Evolutionary conservation across 1,284 basidiomycete species (phyloP).

Genomic region (Meira nashicola): DNA sequence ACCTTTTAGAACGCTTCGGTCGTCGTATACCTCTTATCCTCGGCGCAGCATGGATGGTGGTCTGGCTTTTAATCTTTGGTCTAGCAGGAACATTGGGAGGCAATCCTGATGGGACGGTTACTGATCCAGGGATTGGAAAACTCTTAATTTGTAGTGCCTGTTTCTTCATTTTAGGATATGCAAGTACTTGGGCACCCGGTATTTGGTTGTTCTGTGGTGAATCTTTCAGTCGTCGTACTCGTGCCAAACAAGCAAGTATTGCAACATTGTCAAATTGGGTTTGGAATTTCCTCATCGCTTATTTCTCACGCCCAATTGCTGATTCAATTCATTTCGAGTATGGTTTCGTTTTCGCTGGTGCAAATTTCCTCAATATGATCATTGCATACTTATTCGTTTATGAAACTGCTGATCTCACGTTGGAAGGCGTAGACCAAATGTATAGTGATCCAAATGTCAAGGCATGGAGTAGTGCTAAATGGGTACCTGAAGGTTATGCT

Average conservation of each 20-base stretch:
- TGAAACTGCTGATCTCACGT: constrained; percentile 66
- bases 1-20: constrained; percentile 61
- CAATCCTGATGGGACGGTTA: constrained; percentile 50
- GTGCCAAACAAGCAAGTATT: constrained; percentile 70
- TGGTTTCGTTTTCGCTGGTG: constrained; percentile 68
- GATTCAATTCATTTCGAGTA: constrained; percentile 59
- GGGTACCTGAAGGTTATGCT: constrained; percentile 50
- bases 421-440: constrained; percentile 72
- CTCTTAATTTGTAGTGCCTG: constrained; percentile 73
- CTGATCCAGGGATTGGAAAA: constrained; percentile 58
- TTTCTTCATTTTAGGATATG: constrained; percentile 72
- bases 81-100: constrained; percentile 67
- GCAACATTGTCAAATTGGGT: constrained; percentile 67
- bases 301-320: constrained; percentile 58
- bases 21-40: constrained; percentile 59
- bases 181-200: constrained; percentile 63
- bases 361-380: constrained; percentile 58
- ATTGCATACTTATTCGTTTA: constrained; percentile 74
- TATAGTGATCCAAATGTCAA: constrained; percentile 67
- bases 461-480: constrained; percentile 63
- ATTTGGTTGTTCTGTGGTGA: constrained; percentile 56
- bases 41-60: constrained; percentile 61
- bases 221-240: constrained; percentile 69
- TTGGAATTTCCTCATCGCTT: constrained; percentile 65
- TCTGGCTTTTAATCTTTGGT: constrained; percentile 73